Evolutionary conservation across 2,329 filamentous ascomycete species (phyloP), one percentile per base, ranked within the genome.

Genomic region (Pseudogymnoascus sp.): DNA sequence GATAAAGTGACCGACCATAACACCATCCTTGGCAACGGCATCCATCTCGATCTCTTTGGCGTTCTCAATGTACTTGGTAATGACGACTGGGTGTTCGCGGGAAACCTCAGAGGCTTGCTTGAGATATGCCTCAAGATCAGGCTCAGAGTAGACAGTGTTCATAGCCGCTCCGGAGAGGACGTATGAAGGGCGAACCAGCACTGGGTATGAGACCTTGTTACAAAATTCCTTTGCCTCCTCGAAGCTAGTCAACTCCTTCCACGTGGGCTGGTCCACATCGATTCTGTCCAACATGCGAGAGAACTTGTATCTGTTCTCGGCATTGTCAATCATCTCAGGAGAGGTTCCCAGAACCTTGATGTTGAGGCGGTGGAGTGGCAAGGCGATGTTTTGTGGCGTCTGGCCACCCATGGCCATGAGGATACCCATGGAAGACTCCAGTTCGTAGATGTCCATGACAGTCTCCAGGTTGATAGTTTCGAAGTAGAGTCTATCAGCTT

Each of bases 41-140:
- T 99, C 94, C 94, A 99, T 97, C 77, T 99, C 94, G 66, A 99
- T 97, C 76, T 99, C 94, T 81, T 99, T 97, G 67, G 94, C 94
- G 68, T 96, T 94, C 80, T 99, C 94, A 68, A 99, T 97, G 78
- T 97, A 99, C 79, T 99, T 99, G 65, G 93, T 97, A 72, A 99
- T 97, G 65, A 99, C 94, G 9, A 99, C 94, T 0, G 94, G 94
- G 74, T 97, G 91, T 65, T 97, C 93, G 65, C 90, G 87, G 5
- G 94, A 97, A 55, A 99, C 94, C 67, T 96, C 92, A 5, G 85
- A 90, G 61, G 94, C 94, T 77, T 97, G 93, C 67, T 90, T 85
- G 48, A 99, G 81, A 76, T 95, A 97, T 71, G 82, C 88, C 70
- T 91, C 90, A 63, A 99, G 80, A 73, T 97, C 94, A 73, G 93